Conservation (phyloP, 2,329 filamentous ascomycete genomes). For the Aspergillus alliaceus region DNA sequence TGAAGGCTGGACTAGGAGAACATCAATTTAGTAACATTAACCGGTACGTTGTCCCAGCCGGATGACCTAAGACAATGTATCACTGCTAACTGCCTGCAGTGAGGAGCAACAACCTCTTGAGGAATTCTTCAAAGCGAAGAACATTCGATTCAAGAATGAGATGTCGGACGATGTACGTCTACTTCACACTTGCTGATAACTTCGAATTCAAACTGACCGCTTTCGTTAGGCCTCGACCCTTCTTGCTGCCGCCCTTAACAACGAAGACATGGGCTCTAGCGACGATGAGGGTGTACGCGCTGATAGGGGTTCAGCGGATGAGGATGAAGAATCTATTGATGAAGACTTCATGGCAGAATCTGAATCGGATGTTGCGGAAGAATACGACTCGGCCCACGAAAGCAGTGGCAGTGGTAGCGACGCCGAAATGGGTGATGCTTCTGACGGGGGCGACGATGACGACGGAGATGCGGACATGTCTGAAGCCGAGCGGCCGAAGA, state of each 20-base stretch:
- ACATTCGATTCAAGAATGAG: conserved; percentile 95
- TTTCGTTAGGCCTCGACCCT: conserved; percentile 52
- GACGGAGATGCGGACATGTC: conserved; percentile 35
- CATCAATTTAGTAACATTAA: conserved; percentile 99
- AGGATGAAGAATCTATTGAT: conserved; percentile 92
- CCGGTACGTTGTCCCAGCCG: conserved; percentile 50
- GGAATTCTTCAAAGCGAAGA: conserved; percentile 95
- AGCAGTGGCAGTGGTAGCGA: conserved; percentile 72
- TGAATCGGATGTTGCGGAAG: conserved; percentile 93
- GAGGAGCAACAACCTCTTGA: conserved; percentile 97
- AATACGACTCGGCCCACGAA: conserved; percentile 89
- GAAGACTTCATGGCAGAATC: conserved; percentile 93
- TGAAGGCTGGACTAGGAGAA: conserved; percentile 84
- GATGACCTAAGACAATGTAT: background rate
- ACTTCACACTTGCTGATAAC: background rate
- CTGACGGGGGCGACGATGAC: conserved; percentile 38
- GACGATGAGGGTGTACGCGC: conserved; percentile 73
- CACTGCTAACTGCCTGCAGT: conserved; percentile 37
- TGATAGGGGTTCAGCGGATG: conserved; percentile 87
- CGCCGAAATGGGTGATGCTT: conserved; percentile 56
- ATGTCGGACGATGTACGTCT: conserved; percentile 86
- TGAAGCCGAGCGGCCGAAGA: conserved; percentile 58
- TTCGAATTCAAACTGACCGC: conserved; percentile 21
- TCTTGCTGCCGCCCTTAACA: conserved; percentile 77
- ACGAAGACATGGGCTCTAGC: conserved; percentile 79